These are phyloP conservation scores for Fusarium lateritium DNA, from an alignment of 2,329 filamentous ascomycete species.

Conservation along the genomic window DNA sequence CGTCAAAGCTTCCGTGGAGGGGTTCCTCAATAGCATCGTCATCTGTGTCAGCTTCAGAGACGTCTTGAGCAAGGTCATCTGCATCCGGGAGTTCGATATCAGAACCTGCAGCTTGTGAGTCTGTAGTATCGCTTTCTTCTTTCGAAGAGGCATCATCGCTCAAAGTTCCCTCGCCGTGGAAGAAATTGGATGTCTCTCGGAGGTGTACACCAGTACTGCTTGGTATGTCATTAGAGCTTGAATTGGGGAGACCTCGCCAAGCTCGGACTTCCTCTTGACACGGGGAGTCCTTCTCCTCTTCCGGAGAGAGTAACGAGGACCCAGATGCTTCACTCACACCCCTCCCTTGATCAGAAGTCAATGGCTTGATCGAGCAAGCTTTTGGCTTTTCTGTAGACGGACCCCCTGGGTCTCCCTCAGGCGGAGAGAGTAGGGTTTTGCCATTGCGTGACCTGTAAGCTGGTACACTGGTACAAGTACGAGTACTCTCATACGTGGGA, in stretches of 20 bases:
- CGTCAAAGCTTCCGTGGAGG: background rate
- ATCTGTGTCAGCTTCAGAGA: background rate
- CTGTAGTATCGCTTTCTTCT: background rate
- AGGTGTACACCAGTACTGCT: background rate
- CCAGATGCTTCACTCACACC: background rate
- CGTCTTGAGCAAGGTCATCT: background rate
- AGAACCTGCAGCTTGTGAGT: background rate
- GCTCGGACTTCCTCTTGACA: constrained; percentile 8
- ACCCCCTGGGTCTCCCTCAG: constrained; percentile 1
- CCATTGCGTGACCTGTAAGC: background rate
- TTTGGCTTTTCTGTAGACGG: background rate
- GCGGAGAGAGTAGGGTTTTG: background rate
- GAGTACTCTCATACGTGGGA: background rate
- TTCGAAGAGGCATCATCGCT: background rate
- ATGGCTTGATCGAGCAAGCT: background rate
- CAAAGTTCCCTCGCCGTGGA: background rate
- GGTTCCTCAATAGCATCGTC: background rate
- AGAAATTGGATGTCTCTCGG: background rate
- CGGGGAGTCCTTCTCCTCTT: background rate
- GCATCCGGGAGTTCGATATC: background rate
- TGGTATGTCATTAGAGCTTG: background rate
- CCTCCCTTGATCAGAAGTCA: constrained; percentile 1
- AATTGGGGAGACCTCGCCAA: background rate
- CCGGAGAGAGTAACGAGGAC: constrained; percentile 1
- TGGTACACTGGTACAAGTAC: background rate